Percentiles rank a stretch among this genome's conserved stretches.
These are phyloP conservation scores for Clitocybe nebularis DNA, from an alignment of 1,284 basidiomycete species.

Conservation along the genomic window DNA sequence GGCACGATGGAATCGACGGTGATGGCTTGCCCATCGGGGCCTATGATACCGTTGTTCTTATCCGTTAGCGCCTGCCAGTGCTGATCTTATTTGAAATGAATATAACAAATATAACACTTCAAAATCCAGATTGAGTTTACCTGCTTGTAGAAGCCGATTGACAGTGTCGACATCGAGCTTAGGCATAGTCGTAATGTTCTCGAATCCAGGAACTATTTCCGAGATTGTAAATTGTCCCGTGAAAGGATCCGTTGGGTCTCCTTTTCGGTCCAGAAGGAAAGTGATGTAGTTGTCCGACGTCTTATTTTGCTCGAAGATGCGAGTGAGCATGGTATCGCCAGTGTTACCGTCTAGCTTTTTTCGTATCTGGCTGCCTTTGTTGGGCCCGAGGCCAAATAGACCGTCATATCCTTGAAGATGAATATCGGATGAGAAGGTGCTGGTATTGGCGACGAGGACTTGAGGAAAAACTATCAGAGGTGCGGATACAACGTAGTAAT, in stretches of 20 bases:
- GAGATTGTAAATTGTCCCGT: slow-evolving; percentile 59
- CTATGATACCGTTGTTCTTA: slow-evolving; percentile 52
- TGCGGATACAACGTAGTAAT: not conserved
- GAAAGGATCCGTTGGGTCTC: slow-evolving; percentile 44
- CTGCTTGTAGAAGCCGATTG: slow-evolving; percentile 44
- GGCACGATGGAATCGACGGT: slow-evolving; percentile 62
- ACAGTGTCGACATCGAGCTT: slow-evolving; percentile 66
- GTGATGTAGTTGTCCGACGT: slow-evolving; percentile 62
- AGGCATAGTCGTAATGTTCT: slow-evolving; percentile 57
- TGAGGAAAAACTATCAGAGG: slow-evolving; percentile 6
- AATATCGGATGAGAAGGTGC: slow-evolving; percentile 63
- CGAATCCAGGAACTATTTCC: slow-evolving; percentile 54
- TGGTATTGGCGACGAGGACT: slow-evolving; percentile 66
- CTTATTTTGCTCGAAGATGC: slow-evolving; percentile 56
- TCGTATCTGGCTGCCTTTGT: slow-evolving; percentile 61
- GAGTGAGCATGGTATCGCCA: slow-evolving; percentile 55
- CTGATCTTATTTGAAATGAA: slow-evolving; percentile 41
- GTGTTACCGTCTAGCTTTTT: slow-evolving; percentile 46
- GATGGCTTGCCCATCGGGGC: slow-evolving; percentile 67
- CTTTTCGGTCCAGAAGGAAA: slow-evolving; percentile 59
- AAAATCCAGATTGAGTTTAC: too few species aligned
- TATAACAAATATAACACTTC: not conserved
- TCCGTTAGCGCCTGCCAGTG: slow-evolving; percentile 75
- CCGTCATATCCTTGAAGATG: slow-evolving; percentile 61
- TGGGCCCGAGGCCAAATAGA: slow-evolving; percentile 72